Base-by-base conservation (phyloP, 1,284 basidiomycete genomes). In the Gomphus bonarii region DNA sequence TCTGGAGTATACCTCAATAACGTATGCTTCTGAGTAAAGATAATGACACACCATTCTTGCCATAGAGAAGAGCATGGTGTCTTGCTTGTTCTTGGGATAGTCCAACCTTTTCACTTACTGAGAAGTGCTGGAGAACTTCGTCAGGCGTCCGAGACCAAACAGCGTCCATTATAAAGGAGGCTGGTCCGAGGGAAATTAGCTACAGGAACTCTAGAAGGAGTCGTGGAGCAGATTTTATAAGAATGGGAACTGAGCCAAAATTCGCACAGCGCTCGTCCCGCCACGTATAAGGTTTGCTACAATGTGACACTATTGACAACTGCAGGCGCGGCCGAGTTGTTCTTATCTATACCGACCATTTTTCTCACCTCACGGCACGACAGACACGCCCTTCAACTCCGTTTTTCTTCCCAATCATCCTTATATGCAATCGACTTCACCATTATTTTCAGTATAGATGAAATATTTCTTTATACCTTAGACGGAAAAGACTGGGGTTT, bases 21-120 rank as follows among this genome's bases (percentile, higher is more conserved):
- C 18, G 6, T 16, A 53, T 55, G 18, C 60, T 46, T 20, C 56
- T 59, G 8, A 52, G 46, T 40, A 40, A 57, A 30, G 40, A 55
- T 44, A 38, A 33, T 3, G 31, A 67, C 81, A 64, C 60, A 91
- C 92, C 85, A 68, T 95, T 95, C 71, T 79, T 86, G 62, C 92
- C 92, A 68, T 94, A 93, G 16, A 88, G 68, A 64, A 84, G 78
- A 60, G 81, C 81, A 68, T 93, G 88, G 62, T 84, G 82, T 48
- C 75, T 74, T 42, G 82, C 85, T 66, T 85, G 81, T 54, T 79
- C 75, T 18, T 73, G 63, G 43, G 79, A 75, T 36, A 91, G 75
- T 60, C 88, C 88, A 22, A 65, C 68, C 31, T 67, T 64, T 14
- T 73, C 65, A 67, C 87, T 77, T 46, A 88, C 84, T 25, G 71